Percentiles rank a stretch among this genome's conserved stretches.
These are phyloP conservation scores for Salvia miltiorrhiza DNA, from an alignment of 257 asterid species.

Conservation along the genomic window DNA sequence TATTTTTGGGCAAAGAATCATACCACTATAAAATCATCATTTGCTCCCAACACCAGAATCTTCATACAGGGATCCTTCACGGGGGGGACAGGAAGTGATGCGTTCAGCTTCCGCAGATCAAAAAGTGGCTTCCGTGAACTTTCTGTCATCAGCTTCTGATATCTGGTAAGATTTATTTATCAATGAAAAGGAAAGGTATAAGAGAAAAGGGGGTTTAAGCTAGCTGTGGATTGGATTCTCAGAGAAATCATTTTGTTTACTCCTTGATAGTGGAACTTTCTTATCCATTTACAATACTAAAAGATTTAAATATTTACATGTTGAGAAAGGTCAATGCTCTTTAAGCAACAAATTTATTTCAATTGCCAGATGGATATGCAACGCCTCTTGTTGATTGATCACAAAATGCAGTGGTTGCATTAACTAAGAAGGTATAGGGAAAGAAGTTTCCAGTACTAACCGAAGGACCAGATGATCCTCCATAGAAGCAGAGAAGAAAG, in stretches of 20 bases:
- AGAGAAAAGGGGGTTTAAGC: too few relatives aligned
- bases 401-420: neutral
- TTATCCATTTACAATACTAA: too few relatives aligned
- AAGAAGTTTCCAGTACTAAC: slow-evolving; percentile 40
- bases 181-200: too few relatives aligned
- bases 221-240: neutral
- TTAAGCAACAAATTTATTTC: too few relatives aligned
- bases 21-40: slow-evolving; percentile 86
- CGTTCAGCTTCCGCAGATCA: slow-evolving; percentile 77
- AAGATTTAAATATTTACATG: neutral
- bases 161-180: slow-evolving; percentile 35
- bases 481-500: slow-evolving; percentile 77
- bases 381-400: neutral
- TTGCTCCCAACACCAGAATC: slow-evolving; percentile 76
- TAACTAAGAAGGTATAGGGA: neutral
- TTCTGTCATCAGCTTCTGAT: slow-evolving; percentile 83
- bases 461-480: slow-evolving; percentile 63
- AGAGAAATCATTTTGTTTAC: too few relatives aligned
- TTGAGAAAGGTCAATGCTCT: too few relatives aligned
- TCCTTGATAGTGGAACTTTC: too few relatives aligned
- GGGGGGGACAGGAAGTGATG: slow-evolving; percentile 79
- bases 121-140: slow-evolving; percentile 90
- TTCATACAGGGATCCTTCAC: slow-evolving; percentile 42
- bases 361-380: neutral
- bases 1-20: too few relatives aligned